Percentiles rank a stretch among this genome's conserved stretches.
phyloP scores from a whole-genome alignment of 257 asterid genomes.

The Gardenia jasminoides region DNA sequence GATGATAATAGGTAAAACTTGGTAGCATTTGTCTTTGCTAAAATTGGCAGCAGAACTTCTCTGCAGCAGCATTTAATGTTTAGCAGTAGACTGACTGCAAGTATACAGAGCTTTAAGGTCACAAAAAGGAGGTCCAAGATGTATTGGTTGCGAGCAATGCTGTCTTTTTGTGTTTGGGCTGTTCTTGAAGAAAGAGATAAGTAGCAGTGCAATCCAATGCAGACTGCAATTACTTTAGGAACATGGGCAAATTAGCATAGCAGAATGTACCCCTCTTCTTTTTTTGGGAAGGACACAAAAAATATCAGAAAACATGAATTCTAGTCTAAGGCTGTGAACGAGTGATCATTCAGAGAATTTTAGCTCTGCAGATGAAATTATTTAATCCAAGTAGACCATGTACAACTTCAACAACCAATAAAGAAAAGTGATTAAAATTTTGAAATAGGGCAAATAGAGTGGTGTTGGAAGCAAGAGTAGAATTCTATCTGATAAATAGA shows the following conservation, averaged over 20 bases:
- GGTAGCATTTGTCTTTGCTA: background rate
- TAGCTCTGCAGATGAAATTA: background rate
- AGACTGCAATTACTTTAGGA: background rate
- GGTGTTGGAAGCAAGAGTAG: background rate
- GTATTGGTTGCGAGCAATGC: background rate
- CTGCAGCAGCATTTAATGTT: background rate
- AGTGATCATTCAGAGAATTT: background rate
- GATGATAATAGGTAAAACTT: background rate
- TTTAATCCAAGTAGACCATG: background rate
- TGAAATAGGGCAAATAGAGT: background rate
- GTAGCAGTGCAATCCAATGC: background rate
- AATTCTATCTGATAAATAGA: too few relatives aligned
- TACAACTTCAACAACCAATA: too few relatives aligned
- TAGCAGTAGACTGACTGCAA: background rate
- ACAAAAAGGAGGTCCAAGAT: background rate
- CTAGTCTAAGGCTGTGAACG: background rate
- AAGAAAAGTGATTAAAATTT: background rate
- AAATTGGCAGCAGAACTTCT: background rate
- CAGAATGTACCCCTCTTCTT: background rate
- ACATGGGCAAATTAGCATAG: background rate
- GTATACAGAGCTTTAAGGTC: background rate
- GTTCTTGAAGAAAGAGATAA: background rate
- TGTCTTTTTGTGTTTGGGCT: background rate
- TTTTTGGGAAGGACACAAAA: background rate
- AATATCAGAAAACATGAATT: background rate